Conservation (phyloP, 176 grass and related monocot species). For the Carex scoparia region DNA sequence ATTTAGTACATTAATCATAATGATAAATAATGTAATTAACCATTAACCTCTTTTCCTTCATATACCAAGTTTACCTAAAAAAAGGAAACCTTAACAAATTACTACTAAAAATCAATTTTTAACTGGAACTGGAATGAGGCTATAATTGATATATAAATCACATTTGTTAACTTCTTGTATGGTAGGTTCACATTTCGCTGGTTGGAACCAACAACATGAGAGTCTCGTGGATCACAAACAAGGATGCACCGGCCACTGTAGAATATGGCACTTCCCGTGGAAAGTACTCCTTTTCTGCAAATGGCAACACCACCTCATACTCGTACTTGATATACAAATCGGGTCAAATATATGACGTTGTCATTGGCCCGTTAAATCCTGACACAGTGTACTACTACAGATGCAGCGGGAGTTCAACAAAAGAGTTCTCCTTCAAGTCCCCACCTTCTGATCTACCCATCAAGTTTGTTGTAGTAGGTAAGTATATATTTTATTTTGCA, state of each 20-base stretch:
- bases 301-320: slow-evolving; percentile 44
- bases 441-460: slow-evolving; percentile 39
- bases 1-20: too few species aligned
- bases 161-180: neutral
- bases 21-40: too few species aligned
- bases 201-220: slow-evolving; percentile 51
- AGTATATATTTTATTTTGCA: neutral
- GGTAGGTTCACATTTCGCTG: slow-evolving; percentile 71
- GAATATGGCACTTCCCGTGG: slow-evolving; percentile 51
- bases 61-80: too few species aligned
- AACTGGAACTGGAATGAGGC: too few species aligned
- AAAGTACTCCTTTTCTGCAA: slow-evolving; percentile 37
- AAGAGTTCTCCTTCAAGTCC: slow-evolving; percentile 61
- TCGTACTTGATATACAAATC: slow-evolving; percentile 44
- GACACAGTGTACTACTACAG: slow-evolving; percentile 51
- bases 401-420: slow-evolving; percentile 32
- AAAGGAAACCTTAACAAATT: too few species aligned
- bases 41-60: too few species aligned
- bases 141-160: neutral
- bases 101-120: too few species aligned
- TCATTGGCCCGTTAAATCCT: slow-evolving; percentile 44
- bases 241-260: slow-evolving; percentile 37
- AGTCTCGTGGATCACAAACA: slow-evolving; percentile 70
- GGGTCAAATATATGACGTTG: slow-evolving; percentile 49
- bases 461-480: slow-evolving; percentile 49